Conservation (phyloP, 176 grass and related monocot genomes). For the Puya raimondii region DNA sequence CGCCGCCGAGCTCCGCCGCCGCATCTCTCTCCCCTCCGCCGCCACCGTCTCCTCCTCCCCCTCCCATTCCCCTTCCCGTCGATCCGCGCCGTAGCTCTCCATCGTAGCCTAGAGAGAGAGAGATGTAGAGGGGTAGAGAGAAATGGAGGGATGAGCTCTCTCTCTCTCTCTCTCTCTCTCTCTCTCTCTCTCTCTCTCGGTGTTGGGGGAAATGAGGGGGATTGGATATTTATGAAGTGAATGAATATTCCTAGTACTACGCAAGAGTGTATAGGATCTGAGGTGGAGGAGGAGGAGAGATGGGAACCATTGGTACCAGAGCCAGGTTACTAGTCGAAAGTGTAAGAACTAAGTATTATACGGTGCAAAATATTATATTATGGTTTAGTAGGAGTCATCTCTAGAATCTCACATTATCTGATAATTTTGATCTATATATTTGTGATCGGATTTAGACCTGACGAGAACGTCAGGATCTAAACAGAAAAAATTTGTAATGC, state of each 20-base stretch:
- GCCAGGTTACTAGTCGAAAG: too few relatives aligned
- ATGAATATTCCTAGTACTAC: neutral
- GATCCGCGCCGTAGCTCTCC: neutral
- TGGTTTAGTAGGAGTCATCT: too few relatives aligned
- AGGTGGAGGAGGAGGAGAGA: neutral
- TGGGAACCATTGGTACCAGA: neutral
- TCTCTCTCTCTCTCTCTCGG: neutral
- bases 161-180: neutral
- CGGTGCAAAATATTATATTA: too few relatives aligned
- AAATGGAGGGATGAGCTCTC: neutral
- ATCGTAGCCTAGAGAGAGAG: too few relatives aligned
- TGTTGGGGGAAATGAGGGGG: neutral
- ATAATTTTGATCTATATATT: too few relatives aligned
- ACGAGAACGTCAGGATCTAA: too few relatives aligned
- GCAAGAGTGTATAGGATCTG: neutral
- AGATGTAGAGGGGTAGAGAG: too few relatives aligned
- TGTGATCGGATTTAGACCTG: too few relatives aligned
- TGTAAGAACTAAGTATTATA: too few relatives aligned
- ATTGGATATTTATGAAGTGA: neutral
- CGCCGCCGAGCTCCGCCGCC: neutral
- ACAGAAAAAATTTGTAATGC: too few relatives aligned
- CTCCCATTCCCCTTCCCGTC: neutral
- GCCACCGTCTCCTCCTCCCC: neutral
- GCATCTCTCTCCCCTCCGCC: neutral
- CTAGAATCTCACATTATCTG: too few relatives aligned